A percentile compares a stretch with the other conserved stretches of the same genome.
phyloP scores from a whole-genome alignment of 2,329 filamentous ascomycete genomes.

The Chaetoscypha palmicola region DNA sequence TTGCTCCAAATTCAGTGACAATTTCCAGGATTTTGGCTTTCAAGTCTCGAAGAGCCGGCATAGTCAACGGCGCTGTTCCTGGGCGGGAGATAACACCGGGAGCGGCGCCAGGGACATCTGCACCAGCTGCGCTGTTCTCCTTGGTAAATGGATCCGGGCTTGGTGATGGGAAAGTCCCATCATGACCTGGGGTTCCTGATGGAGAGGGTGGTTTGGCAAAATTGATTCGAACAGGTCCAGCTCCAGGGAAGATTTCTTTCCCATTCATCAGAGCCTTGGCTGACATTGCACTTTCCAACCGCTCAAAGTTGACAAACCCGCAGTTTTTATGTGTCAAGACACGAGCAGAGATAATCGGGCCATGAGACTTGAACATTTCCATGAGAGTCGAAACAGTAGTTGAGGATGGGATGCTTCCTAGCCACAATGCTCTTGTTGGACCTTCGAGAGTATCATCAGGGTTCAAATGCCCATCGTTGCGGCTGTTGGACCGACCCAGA shows the following conservation, averaged over 20 bases:
- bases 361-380: conserved; percentile 92
- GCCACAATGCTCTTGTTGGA: conserved; percentile 89
- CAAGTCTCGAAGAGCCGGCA: conserved; percentile 70
- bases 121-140: conserved; percentile 38
- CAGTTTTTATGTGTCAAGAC: conserved; percentile 98
- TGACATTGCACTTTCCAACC: conserved; percentile 79
- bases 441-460: conserved; percentile 81
- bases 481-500: conserved; percentile 58
- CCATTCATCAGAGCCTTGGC: conserved; percentile 86
- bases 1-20: conserved; percentile 80
- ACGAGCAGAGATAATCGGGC: conserved; percentile 81
- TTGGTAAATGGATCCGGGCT: conserved; percentile 78
- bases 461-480: conserved; percentile 60
- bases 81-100: conserved; percentile 35
- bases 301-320: conserved; percentile 96
- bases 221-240: conserved; percentile 89
- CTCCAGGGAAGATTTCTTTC: conserved; percentile 97
- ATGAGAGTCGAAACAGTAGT: conserved; percentile 92
- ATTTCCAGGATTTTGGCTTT: conserved; percentile 78
- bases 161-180: conserved; percentile 80
- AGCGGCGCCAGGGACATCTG: conserved; percentile 32
- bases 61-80: conserved; percentile 50
- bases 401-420: conserved; percentile 93
- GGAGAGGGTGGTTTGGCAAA: conserved; percentile 94
- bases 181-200: conserved; percentile 81